A percentile compares a stretch with the other conserved stretches of the same genome.
These are phyloP conservation scores for Trichosporon asahii DNA, from an alignment of 1,284 basidiomycete genomes.

Conservation along the genomic window DNA sequence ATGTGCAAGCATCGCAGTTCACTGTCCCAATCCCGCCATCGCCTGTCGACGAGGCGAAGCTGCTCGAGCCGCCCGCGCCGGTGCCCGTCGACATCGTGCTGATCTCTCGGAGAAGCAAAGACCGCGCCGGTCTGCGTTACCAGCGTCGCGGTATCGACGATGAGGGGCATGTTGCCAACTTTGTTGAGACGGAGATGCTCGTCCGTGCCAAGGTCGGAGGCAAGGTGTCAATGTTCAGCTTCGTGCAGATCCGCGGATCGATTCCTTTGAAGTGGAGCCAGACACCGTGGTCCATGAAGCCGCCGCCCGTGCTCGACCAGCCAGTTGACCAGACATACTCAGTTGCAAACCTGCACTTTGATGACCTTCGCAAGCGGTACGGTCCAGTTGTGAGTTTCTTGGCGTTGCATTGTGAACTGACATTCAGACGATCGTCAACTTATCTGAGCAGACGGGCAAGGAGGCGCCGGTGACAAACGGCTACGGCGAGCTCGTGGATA, in stretches of 20 bases:
- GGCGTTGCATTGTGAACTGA: conserved; percentile 13
- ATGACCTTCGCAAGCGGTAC: conserved; percentile 65
- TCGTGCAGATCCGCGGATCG: conserved; percentile 84
- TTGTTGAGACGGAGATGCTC: conserved; percentile 61
- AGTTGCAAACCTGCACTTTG: conserved; percentile 71
- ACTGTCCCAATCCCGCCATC: conserved; percentile 56
- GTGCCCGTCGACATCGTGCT: conserved; percentile 54
- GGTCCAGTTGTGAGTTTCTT: conserved; percentile 66
- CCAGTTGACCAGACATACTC: conserved; percentile 69
- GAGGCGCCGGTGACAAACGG: conserved; percentile 75
- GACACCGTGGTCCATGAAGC: conserved; percentile 68
- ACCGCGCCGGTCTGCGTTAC: conserved; percentile 57
- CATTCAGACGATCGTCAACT: conserved; percentile 72
- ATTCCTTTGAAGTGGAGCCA: conserved; percentile 89
- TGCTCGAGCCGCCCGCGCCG: conserved; percentile 5
- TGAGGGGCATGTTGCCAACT: conserved; percentile 57
- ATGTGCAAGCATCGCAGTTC: conserved; percentile 69
- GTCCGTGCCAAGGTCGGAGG: conserved; percentile 65
- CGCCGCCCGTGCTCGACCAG: conserved; percentile 75
- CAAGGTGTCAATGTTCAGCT: conserved; percentile 72
- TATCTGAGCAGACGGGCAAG: conserved; percentile 86
- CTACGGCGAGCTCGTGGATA: conserved; percentile 67
- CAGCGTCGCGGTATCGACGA: conserved; percentile 57
- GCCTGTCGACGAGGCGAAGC: conserved; percentile 19
- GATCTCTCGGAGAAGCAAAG: conserved; percentile 55